A percentile compares a stretch with the other conserved stretches of the same genome.
Conservation (phyloP, 2,329 filamentous ascomycete genomes). For the Parafenestella ontariensis region DNA sequence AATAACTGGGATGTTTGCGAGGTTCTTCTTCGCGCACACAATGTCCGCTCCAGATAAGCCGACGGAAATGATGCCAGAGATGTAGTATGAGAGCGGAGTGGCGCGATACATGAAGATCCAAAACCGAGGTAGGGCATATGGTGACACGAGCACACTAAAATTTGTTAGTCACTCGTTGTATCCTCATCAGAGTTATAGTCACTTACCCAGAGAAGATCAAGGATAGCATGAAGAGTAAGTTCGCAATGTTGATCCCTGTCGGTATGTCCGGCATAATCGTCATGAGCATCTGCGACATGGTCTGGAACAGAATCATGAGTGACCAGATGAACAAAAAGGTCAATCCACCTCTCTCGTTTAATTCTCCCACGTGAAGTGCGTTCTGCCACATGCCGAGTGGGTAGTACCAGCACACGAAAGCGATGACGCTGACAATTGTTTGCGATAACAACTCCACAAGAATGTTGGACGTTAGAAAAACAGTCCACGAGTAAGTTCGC, state of each 20-base stretch:
- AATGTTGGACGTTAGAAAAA: slow-evolving; percentile 80
- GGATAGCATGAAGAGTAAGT: slow-evolving; percentile 62
- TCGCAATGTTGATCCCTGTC: slow-evolving; percentile 71
- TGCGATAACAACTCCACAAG: slow-evolving; percentile 84
- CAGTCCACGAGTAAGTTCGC: slow-evolving; percentile 81
- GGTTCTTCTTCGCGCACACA: slow-evolving; percentile 54
- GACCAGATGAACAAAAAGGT: slow-evolving; percentile 75
- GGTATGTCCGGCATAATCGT: slow-evolving; percentile 1
- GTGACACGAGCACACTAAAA: slow-evolving; percentile 67
- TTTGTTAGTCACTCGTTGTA: slow-evolving; percentile 70
- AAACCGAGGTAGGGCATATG: slow-evolving; percentile 67
- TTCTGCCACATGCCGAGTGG: slow-evolving; percentile 76
- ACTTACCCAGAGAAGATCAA: slow-evolving; percentile 70
- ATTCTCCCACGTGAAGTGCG: slow-evolving; percentile 63
- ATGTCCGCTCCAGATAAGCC: slow-evolving; percentile 71
- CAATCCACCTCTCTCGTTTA: slow-evolving; percentile 71
- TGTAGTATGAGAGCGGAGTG: slow-evolving; percentile 70
- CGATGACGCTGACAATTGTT: slow-evolving; percentile 70
- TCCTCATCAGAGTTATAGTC: slow-evolving; percentile 44
- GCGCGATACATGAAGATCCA: slow-evolving; percentile 81
- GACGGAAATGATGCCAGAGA: slow-evolving; percentile 52
- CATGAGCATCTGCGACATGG: slow-evolving; percentile 1
- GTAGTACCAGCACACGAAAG: slow-evolving; percentile 82
- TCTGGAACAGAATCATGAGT: slow-evolving; percentile 68
- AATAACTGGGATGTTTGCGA: neutral